phyloP scores from a whole-genome alignment of 176 grass and related monocot genomes.

The Poa annua region DNA sequence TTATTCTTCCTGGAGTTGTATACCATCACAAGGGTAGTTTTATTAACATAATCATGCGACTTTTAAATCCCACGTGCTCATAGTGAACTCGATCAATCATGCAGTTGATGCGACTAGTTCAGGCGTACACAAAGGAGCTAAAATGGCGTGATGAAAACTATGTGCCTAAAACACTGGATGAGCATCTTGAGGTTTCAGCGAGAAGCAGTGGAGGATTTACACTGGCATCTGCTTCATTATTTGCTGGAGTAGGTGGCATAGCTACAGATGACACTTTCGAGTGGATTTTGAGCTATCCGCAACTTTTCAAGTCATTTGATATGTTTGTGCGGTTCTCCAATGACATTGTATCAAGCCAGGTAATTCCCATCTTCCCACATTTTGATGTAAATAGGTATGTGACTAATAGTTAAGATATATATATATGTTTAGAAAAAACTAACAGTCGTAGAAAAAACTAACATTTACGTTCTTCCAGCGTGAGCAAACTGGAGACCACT shows the following conservation, averaged over 20 bases:
- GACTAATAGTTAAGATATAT: not conserved
- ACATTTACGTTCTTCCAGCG: constrained; percentile 18
- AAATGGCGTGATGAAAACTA: constrained; percentile 49
- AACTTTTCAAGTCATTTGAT: constrained; percentile 29
- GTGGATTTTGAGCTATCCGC: constrained; percentile 47
- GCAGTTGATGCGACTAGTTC: constrained; percentile 42
- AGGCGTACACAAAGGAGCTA: constrained; percentile 35
- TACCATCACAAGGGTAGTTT: not conserved
- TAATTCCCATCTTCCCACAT: not conserved
- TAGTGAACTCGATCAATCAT: not conserved
- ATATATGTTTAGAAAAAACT: not conserved
- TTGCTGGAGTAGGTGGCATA: constrained; percentile 35
- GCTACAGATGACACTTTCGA: constrained; percentile 22
- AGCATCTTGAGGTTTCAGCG: constrained; percentile 43
- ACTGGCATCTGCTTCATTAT: constrained; percentile 34
- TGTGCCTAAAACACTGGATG: constrained; percentile 41
- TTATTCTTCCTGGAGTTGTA: not conserved
- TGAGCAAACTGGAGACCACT: constrained; percentile 38
- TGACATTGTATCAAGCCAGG: constrained; percentile 49
- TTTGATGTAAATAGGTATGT: not conserved
- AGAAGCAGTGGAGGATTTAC: constrained; percentile 23
- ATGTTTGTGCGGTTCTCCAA: constrained; percentile 46
- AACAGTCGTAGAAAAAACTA: not conserved
- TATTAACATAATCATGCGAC: not conserved
- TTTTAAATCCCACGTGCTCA: not conserved